Evolutionary conservation across 2,329 filamentous ascomycete genomes (phyloP).

Genomic region (Sclerotinia minor): DNA sequence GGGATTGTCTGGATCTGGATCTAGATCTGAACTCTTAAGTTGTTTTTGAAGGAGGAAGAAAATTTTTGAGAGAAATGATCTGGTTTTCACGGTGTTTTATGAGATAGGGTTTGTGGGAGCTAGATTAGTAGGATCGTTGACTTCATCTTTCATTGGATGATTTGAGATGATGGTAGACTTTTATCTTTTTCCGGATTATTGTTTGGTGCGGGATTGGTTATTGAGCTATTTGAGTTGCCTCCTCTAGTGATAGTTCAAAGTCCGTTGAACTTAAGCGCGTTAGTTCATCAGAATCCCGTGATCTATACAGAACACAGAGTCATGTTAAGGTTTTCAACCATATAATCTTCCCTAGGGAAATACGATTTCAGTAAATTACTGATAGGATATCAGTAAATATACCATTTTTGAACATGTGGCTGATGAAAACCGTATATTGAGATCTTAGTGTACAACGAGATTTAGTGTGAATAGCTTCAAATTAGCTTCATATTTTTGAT

Average conservation of each 20-base stretch:
- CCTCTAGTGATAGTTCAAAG: neutral
- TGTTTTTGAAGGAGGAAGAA: neutral
- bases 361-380: too few species aligned
- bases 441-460: too few species aligned
- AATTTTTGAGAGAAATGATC: neutral
- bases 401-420: too few species aligned
- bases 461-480: too few species aligned
- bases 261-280: too few species aligned
- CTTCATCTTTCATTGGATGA: neutral
- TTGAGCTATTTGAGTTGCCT: neutral
- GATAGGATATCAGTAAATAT: too few species aligned
- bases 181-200: neutral
- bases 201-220: neutral
- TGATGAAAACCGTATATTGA: too few species aligned
- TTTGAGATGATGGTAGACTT: neutral
- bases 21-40: too few species aligned
- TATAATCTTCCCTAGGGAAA: too few species aligned
- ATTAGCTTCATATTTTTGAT: too few species aligned
- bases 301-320: too few species aligned
- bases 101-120: neutral
- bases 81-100: rapidly evolving
- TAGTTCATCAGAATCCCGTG: neutral
- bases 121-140: neutral
- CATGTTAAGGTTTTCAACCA: neutral
- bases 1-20: neutral